Percentiles rank a stretch among this genome's conserved stretches.
These are phyloP conservation scores for Lomentospora prolificans DNA, from an alignment of 2,329 filamentous ascomycete genomes.

Conservation along the genomic window DNA sequence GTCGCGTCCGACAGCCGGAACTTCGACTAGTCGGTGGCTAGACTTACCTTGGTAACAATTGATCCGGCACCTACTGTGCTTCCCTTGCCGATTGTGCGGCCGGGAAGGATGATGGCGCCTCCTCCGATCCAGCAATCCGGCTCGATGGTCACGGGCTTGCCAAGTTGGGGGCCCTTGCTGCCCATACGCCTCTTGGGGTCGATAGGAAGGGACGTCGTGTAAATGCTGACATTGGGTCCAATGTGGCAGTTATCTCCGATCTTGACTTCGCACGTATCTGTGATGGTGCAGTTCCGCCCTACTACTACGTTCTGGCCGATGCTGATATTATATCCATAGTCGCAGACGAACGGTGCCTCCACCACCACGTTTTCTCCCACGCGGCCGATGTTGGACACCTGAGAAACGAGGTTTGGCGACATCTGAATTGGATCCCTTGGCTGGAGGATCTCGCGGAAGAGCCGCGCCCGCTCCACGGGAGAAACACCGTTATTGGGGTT, in stretches of 20 bases:
- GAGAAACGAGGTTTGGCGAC: conserved; percentile 43
- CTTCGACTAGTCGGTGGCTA: too few relatives aligned
- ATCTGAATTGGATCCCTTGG: conserved; percentile 47
- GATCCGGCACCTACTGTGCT: conserved; percentile 73
- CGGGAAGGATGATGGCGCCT: conserved; percentile 66
- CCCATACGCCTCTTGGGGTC: conserved; percentile 68
- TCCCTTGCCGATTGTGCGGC: conserved; percentile 70
- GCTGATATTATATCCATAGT: conserved; percentile 90
- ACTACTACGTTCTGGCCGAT: conserved; percentile 81
- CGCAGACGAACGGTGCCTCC: conserved; percentile 81
- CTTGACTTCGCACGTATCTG: conserved; percentile 74
- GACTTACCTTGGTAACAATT: conserved; percentile 65
- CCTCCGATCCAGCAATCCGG: conserved; percentile 80
- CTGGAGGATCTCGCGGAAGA: conserved; percentile 64
- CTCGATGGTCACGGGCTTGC: conserved; percentile 65
- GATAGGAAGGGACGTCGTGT: conserved; percentile 62
- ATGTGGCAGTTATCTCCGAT: conserved; percentile 72
- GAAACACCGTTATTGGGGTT: conserved; percentile 66
- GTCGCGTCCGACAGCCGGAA: too few relatives aligned
- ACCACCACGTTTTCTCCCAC: conserved; percentile 70
- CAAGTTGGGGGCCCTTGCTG: conserved; percentile 60
- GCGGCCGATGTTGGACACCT: conserved; percentile 44
- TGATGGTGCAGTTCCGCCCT: conserved; percentile 72
- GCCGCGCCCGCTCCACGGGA: conserved; percentile 53
- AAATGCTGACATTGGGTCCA: conserved; percentile 79